Conservation (phyloP, 2,329 filamentous ascomycete genomes). For the Penicillium sp. region DNA sequence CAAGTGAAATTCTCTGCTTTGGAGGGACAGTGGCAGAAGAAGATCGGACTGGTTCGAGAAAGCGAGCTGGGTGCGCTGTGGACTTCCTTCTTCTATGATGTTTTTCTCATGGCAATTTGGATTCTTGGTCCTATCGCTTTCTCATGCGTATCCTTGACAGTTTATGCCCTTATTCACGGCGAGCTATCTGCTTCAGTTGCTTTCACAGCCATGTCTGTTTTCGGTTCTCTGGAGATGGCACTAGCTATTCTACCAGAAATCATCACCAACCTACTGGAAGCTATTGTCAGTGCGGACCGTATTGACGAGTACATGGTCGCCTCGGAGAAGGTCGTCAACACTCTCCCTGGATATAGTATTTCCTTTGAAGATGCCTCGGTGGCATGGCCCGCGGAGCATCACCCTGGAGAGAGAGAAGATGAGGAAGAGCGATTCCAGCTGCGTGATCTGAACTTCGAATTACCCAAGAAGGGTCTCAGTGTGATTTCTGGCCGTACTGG, state of each 20-base stretch:
- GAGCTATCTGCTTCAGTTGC: slow-evolving; percentile 69
- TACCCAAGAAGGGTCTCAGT: slow-evolving; percentile 68
- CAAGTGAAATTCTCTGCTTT: slow-evolving; percentile 84
- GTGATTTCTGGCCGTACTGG: slow-evolving; percentile 77
- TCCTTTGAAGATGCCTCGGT: slow-evolving; percentile 67
- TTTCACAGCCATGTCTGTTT: slow-evolving; percentile 73
- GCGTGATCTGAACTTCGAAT: slow-evolving; percentile 63
- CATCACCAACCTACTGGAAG: slow-evolving; percentile 69
- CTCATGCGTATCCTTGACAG: slow-evolving; percentile 67
- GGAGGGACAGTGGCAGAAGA: slow-evolving; percentile 72
- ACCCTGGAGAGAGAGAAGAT: slow-evolving; percentile 44
- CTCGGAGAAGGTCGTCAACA: slow-evolving; percentile 65
- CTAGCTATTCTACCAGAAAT: slow-evolving; percentile 72
- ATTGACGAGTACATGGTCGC: slow-evolving; percentile 72
- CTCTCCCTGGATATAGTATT: slow-evolving; percentile 60
- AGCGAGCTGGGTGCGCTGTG: slow-evolving; percentile 68
- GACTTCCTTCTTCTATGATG: slow-evolving; percentile 65
- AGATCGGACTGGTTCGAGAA: slow-evolving; percentile 64
- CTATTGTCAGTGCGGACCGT: slow-evolving; percentile 69
- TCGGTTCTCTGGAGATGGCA: slow-evolving; percentile 71
- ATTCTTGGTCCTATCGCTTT: slow-evolving; percentile 72
- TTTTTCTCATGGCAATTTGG: slow-evolving; percentile 66
- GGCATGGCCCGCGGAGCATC: slow-evolving; percentile 71
- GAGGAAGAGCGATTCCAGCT: slow-evolving; percentile 64
- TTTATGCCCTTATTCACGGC: slow-evolving; percentile 66